Base-by-base conservation (phyloP, 495 filamentous ascomycete species). In the Neurospora hispaniola region DNA sequence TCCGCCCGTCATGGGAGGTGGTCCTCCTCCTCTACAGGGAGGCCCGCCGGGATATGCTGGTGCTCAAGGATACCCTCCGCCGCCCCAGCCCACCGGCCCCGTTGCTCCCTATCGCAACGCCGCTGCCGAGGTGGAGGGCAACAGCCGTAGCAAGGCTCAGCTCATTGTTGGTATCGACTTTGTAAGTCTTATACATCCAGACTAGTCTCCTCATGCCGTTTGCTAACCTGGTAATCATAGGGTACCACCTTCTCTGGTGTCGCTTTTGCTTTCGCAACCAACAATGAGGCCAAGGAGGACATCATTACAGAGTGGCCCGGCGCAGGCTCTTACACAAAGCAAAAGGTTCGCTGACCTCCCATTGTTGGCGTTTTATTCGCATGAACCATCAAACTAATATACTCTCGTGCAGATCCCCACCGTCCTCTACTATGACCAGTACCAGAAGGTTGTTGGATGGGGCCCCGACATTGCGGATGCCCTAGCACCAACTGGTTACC, bases 41-140 rank as follows among this genome's bases (percentile, higher is more conserved):
- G 86, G 82, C 48, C 85, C 86, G 12, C 84, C 84, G 66, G 78
- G 76, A 11, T 80, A 83, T 72, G 79, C 79, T 76, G 76, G 79
- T 76, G 74, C 77, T 71, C 27, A 79, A 48, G 81, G 82, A 79
- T 81, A 86, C 76, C 78, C 84, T 40, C 78, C 81, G 75, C 81
- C 84, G 73, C 76, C 84, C 76, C 76, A 85, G 79, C 81, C 83
- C 31, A 75, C 78, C 31, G 80, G 80, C 2, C 81, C 81, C 54
- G 79, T 71, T 42, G 78, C 79, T 7, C 83, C 87, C 35, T 89
- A 88, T 77, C 79, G 83, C 43, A 84, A 86, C 72, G 84, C 87
- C 69, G 88, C 88, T 71, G 91, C 90, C 43, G 96, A 98, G 81
- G 92, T 97, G 35, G 94, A 97, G 76, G 94, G 92, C 39, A 91